Percentiles rank a stretch among this genome's conserved stretches.
These are phyloP conservation scores for Aspergillus carbonarius DNA, from an alignment of 2,329 filamentous ascomycete genomes.

Conservation along the genomic window DNA sequence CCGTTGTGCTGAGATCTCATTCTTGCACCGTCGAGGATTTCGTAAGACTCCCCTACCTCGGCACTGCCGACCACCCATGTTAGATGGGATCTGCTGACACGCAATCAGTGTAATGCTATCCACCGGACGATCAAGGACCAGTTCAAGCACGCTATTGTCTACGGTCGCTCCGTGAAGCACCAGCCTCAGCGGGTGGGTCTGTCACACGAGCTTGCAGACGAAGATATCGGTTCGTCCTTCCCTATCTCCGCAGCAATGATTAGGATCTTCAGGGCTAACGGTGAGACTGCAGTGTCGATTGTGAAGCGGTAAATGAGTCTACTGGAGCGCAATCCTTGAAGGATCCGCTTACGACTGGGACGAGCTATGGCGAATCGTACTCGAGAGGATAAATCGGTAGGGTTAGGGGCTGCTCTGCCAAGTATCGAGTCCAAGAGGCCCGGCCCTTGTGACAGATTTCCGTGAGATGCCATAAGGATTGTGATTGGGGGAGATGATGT, in stretches of 20 bases:
- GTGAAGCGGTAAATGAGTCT: slow-evolving; percentile 61
- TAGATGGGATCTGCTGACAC: slow-evolving; percentile 32
- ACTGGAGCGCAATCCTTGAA: slow-evolving; percentile 17
- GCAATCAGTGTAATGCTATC: slow-evolving; percentile 82
- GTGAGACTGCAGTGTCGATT: slow-evolving; percentile 56
- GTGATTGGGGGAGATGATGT: slow-evolving; percentile 22
- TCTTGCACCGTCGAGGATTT: slow-evolving; percentile 95
- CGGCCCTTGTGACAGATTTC: slow-evolving; percentile 28
- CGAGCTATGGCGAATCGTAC: slow-evolving; percentile 28
- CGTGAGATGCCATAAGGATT: slow-evolving; percentile 26
- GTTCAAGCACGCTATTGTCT: slow-evolving; percentile 93
- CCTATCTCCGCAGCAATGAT: neutral
- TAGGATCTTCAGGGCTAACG: slow-evolving; percentile 24
- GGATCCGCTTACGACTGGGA: slow-evolving; percentile 27
- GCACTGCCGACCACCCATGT: neutral
- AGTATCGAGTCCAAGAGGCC: slow-evolving; percentile 26
- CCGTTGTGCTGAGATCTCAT: slow-evolving; percentile 80
- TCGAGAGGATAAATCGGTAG: slow-evolving; percentile 20
- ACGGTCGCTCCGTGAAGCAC: slow-evolving; percentile 97
- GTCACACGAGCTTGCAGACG: slow-evolving; percentile 85
- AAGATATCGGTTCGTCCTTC: slow-evolving; percentile 80
- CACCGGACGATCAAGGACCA: slow-evolving; percentile 94
- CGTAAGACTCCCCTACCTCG: slow-evolving; percentile 58
- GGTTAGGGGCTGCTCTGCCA: slow-evolving; percentile 20
- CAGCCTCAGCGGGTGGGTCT: slow-evolving; percentile 95